A percentile compares a stretch with the other conserved stretches of the same genome.
Evolutionary conservation across 345 rosid species (phyloP).

Genomic region (Limnanthes douglasii): DNA sequence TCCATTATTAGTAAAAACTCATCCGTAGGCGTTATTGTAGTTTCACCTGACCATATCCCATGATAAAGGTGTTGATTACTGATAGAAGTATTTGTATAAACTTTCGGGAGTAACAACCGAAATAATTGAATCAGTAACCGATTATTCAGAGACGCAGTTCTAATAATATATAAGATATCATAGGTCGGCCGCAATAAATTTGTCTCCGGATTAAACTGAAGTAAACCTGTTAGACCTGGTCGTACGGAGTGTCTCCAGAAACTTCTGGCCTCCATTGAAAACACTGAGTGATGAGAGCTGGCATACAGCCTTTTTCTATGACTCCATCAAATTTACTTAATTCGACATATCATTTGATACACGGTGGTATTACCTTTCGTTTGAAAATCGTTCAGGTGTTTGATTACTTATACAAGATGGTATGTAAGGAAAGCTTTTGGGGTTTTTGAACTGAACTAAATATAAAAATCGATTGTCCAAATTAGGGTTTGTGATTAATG

Average conservation of each 20-base stretch:
- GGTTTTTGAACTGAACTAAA: no score
- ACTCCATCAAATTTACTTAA: conserved; percentile 55
- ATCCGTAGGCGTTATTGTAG: conserved; percentile 35
- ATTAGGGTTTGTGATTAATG: no score
- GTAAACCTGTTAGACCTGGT: conserved; percentile 47
- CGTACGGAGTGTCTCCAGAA: conserved; percentile 38
- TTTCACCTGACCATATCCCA: conserved; percentile 81
- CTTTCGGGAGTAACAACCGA: conserved; percentile 49
- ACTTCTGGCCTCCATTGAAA: conserved; percentile 60
- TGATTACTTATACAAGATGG: no score
- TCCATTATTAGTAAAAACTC: conserved; percentile 89
- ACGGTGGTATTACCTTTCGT: no score
- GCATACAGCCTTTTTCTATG: conserved; percentile 35
- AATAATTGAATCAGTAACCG: conserved; percentile 70
- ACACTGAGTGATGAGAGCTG: conserved; percentile 37
- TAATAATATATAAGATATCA: conserved; percentile 58
- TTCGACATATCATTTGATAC: conserved; percentile 36
- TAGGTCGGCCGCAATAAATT: conserved; percentile 54
- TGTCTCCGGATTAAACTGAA: conserved; percentile 41
- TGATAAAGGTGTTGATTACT: conserved; percentile 35
- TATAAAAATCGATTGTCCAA: no score
- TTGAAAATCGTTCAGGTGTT: no score
- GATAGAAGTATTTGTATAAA: conserved; percentile 25
- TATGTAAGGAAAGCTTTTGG: no score
- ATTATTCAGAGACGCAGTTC: conserved; percentile 59